These are phyloP conservation scores for Xylariaceae sp. DNA, from an alignment of 2,329 filamentous ascomycete genomes.

Conservation along the genomic window DNA sequence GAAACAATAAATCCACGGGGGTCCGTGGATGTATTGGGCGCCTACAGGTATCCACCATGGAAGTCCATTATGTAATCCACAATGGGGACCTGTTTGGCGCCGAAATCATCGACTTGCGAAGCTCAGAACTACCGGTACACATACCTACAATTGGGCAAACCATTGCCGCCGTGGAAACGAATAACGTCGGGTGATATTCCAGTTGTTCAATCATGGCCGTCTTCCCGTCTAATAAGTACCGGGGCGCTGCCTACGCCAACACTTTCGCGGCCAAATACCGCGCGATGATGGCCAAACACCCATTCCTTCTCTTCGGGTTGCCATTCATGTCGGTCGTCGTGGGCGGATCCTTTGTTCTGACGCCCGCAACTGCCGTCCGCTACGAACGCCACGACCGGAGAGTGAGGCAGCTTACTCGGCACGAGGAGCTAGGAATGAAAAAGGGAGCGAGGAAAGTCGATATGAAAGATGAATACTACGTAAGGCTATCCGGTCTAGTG, in stretches of 20 bases:
- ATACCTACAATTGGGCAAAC: background rate
- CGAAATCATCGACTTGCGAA: background rate
- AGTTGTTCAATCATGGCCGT: constrained; percentile 46
- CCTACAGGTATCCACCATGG: no score
- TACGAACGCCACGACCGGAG: constrained; percentile 93
- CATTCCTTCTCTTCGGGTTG: constrained; percentile 88
- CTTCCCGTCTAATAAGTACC: constrained; percentile 70
- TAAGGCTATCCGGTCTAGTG: constrained; percentile 44
- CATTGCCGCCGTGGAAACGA: background rate
- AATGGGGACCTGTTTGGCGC: no score
- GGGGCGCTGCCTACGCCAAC: constrained; percentile 60
- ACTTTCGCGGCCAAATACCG: constrained; percentile 75
- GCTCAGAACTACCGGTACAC: background rate
- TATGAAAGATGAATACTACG: constrained; percentile 84
- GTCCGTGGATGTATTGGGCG: no score
- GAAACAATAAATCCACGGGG: no score
- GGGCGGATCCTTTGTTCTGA: constrained; percentile 88
- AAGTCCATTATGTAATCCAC: no score
- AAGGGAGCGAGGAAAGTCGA: constrained; percentile 67
- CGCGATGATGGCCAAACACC: constrained; percentile 66
- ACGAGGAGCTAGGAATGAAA: constrained; percentile 81
- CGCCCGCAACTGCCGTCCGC: constrained; percentile 85
- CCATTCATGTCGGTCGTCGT: constrained; percentile 90
- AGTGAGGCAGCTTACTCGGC: constrained; percentile 76
- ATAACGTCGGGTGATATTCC: background rate